Base-by-base conservation (phyloP, 805 yeast genomes). In the Sugiyamaella smithiae region DNA sequence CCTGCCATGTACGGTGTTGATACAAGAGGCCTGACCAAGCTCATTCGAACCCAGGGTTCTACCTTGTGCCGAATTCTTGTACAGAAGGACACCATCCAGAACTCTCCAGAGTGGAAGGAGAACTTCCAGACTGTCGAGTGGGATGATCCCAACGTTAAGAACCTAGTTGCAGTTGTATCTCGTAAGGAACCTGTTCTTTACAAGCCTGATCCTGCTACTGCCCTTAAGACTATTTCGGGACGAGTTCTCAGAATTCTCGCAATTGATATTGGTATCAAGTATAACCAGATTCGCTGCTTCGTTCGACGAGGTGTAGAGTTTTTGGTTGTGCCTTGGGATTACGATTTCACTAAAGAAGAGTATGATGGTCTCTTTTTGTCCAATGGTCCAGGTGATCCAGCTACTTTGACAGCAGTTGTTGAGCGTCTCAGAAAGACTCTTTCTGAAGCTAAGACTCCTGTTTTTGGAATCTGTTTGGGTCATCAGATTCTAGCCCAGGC, bases 331-430 rank as follows among this genome's bases (percentile, higher is more conserved):
- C 98, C 99, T 53, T 91, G 91, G 90, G 84, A 93, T 67, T 82
- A 89, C 65, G 96, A 89, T 69, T 84, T 85, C 67, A 73, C 85
- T 54, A 62, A 70, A 44, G 96, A 88, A 69, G 76, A 81, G 54
- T 93, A 85, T 66, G 99, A 93, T 68, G 99, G 99, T 75, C 76
- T 93, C 61, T 93, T 93, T 70, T 75, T 91, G 57, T 90, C 97
- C 48, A 93, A 93, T 70, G 99, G 99, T 74, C 99, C 99, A 24
- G 99, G 99, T 80, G 98, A 93, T 72, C 99, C 99, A 50, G 79
- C 93, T 38, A 88, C 86, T 50, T 77, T 93, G 81, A 68, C 80
- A 40, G 78, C 75, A 17, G 78, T 88, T 52, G 85, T 85, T 29
- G 75, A 70, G 35, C 81, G 77, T 58, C 72, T 93, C 62, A 58